phyloP scores from a whole-genome alignment of 495 filamentous ascomycete species.

The Podospora didyma region DNA sequence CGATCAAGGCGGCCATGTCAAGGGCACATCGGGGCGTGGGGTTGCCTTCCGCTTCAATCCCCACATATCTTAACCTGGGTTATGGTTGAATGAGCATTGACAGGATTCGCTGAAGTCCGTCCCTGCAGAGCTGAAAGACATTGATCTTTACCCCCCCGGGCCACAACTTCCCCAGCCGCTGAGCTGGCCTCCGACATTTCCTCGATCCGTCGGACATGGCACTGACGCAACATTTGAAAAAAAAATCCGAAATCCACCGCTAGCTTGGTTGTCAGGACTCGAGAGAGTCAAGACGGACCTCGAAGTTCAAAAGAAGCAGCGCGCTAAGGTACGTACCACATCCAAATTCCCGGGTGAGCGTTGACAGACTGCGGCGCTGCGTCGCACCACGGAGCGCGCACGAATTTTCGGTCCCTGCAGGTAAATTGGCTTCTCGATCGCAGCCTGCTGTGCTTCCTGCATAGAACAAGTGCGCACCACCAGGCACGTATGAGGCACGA shows the following conservation, averaged over 20 bases:
- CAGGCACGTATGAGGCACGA: no score
- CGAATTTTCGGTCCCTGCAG: neutral
- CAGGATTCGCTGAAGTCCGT: neutral
- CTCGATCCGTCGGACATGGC: no score
- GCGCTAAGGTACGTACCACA: no score
- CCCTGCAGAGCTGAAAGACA: neutral
- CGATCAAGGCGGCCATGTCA: neutral
- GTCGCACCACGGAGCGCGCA: slow-evolving; percentile 15
- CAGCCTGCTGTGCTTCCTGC: neutral
- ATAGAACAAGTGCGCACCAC: neutral
- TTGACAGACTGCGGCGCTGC: slow-evolving; percentile 21
- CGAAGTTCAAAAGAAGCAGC: no score
- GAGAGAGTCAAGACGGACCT: no score
- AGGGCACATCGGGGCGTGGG: neutral
- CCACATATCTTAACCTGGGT: no score
- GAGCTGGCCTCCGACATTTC: no score
- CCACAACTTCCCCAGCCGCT: neutral
- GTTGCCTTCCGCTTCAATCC: no score
- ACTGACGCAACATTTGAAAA: no score
- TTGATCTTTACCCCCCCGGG: neutral
- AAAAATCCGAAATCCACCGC: no score
- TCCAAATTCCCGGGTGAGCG: neutral
- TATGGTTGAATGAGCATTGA: neutral
- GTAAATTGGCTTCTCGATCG: neutral
- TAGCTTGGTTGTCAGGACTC: no score